These are phyloP conservation scores for Microbotryum silenes-acaulis DNA, from an alignment of 1,284 basidiomycete genomes.

Conservation along the genomic window DNA sequence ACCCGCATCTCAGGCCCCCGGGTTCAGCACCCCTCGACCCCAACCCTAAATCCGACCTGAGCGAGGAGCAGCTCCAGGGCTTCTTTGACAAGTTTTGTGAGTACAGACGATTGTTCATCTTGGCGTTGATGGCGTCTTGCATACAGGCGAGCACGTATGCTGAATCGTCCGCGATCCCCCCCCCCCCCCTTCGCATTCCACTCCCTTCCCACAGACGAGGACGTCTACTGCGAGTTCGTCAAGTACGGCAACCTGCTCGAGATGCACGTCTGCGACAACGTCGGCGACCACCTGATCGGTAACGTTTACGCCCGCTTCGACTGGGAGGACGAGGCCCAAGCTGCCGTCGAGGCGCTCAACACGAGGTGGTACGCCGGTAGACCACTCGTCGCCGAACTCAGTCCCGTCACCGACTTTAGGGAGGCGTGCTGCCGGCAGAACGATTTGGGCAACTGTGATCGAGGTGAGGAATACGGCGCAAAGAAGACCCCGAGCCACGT, in stretches of 20 bases:
- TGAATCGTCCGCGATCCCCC: neutral
- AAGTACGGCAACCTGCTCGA: slow-evolving; percentile 94
- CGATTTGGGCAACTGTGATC: slow-evolving; percentile 72
- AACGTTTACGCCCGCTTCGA: slow-evolving; percentile 98
- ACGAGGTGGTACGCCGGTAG: slow-evolving; percentile 96
- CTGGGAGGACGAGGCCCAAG: slow-evolving; percentile 94
- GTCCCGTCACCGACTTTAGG: slow-evolving; percentile 96
- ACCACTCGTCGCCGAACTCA: slow-evolving; percentile 95
- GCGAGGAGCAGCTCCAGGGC: slow-evolving; percentile 78
- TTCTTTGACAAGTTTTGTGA: slow-evolving; percentile 97
- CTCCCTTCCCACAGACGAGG: slow-evolving; percentile 20
- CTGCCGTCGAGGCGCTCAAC: slow-evolving; percentile 86
- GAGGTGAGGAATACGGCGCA: slow-evolving; percentile 27
- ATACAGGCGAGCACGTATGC: neutral
- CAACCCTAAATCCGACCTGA: slow-evolving; percentile 44
- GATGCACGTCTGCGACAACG: slow-evolving; percentile 98
- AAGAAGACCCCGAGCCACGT: no score
- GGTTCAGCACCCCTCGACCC: slow-evolving; percentile 18
- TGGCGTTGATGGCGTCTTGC: neutral
- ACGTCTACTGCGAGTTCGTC: slow-evolving; percentile 59
- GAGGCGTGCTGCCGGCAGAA: slow-evolving; percentile 99
- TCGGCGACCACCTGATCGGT: slow-evolving; percentile 96
- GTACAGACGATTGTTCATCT: slow-evolving; percentile 45
- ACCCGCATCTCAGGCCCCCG: slow-evolving; percentile 23
- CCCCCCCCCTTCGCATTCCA: neutral